Conservation (phyloP, 2,329 filamentous ascomycete species). For the Aureobasidium lini region DNA sequence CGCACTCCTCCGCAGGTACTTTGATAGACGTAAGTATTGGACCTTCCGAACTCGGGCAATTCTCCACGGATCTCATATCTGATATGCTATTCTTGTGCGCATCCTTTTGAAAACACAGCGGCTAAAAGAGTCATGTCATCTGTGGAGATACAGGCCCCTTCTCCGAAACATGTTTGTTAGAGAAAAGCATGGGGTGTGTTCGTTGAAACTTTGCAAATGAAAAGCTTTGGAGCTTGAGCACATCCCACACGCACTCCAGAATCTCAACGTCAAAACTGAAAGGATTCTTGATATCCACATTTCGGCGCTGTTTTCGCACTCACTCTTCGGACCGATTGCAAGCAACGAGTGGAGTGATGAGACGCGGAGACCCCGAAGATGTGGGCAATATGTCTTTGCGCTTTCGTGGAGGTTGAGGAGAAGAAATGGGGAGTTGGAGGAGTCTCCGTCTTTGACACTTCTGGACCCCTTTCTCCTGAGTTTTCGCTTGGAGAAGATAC, state of each 20-base stretch:
- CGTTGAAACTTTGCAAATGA: neutral
- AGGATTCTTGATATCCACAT: neutral
- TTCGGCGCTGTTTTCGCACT: slow-evolving; percentile 3
- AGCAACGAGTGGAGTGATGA: neutral
- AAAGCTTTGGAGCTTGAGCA: neutral
- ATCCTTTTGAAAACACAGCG: neutral
- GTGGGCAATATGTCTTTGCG: neutral
- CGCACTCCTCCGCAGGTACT: slow-evolving; percentile 3
- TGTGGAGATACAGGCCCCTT: neutral
- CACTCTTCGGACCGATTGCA: slow-evolving; percentile 3
- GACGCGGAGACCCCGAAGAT: slow-evolving; percentile 1
- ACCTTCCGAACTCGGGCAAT: slow-evolving; percentile 3
- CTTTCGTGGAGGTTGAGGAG: slow-evolving; percentile 2
- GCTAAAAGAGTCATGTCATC: neutral
- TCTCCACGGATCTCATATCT: neutral
- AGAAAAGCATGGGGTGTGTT: neutral
- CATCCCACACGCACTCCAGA: neutral
- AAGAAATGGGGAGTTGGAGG: neutral
- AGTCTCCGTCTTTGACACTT: neutral
- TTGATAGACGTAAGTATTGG: neutral
- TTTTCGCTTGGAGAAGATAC: neutral
- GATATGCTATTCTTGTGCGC: slow-evolving; percentile 2
- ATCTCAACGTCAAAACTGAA: slow-evolving; percentile 1
- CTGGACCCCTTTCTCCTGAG: neutral
- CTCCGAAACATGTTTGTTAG: neutral